Percentiles rank a stretch among this genome's conserved stretches.
These are phyloP conservation scores for Nyssa sinensis DNA, from an alignment of 148 eudicot species.

Conservation along the genomic window DNA sequence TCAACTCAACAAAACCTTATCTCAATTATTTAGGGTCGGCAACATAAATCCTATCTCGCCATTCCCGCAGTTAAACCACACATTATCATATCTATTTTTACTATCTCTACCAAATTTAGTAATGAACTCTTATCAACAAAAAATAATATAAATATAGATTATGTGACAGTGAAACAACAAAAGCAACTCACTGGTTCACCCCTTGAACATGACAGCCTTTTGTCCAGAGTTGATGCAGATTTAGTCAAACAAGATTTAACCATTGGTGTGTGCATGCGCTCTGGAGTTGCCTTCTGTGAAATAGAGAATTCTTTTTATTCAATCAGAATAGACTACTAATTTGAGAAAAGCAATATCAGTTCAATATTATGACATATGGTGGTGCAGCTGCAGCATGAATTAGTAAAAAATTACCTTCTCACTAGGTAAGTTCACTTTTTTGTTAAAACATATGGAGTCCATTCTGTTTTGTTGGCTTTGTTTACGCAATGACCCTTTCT, in stretches of 20 bases:
- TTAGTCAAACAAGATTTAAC: conserved; percentile 11
- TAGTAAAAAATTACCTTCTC: conserved; percentile 44
- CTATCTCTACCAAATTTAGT: no score
- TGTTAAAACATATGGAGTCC: conserved; percentile 50
- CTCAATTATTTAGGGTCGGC: no score
- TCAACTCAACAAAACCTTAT: no score
- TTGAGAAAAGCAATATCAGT: background rate
- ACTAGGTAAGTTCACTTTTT: conserved; percentile 27
- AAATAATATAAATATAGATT: background rate
- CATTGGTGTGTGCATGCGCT: conserved; percentile 12
- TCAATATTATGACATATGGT: background rate
- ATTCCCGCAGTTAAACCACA: no score
- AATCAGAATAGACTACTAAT: background rate
- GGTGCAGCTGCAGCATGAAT: conserved; percentile 1
- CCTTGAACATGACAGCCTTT: conserved; percentile 11
- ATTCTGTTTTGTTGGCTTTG: conserved; percentile 36
- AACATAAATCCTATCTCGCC: no score
- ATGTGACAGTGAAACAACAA: conserved; percentile 5
- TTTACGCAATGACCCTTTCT: conserved; percentile 35
- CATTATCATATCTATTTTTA: no score
- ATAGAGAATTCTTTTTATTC: background rate
- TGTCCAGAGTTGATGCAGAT: conserved; percentile 13
- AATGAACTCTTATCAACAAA: background rate
- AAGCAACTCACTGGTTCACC: conserved; percentile 18
- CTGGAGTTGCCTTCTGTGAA: conserved; percentile 25